These are phyloP conservation scores for Wickerhamomyces alni DNA, from an alignment of 805 yeast genomes.

Conservation along the genomic window DNA sequence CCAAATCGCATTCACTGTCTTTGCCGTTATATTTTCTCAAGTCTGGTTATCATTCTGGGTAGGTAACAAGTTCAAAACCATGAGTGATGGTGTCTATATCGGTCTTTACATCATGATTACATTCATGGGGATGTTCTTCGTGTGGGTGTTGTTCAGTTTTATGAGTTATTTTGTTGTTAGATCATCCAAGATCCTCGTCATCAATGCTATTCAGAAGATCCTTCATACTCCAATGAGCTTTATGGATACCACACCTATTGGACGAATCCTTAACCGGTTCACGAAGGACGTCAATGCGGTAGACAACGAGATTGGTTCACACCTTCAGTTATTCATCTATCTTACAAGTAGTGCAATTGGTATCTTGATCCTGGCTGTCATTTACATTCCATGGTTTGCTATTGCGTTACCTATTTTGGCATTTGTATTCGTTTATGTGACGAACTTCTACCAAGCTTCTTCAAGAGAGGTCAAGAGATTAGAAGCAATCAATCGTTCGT, in stretches of 20 bases:
- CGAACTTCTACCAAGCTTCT: slow-evolving; percentile 58
- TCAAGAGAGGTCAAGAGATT: slow-evolving; percentile 72
- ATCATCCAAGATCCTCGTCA: slow-evolving; percentile 24
- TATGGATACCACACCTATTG: slow-evolving; percentile 79
- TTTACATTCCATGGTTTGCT: slow-evolving; percentile 72
- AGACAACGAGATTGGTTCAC: slow-evolving; percentile 70
- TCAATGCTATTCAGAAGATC: slow-evolving; percentile 47
- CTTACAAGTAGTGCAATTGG: slow-evolving; percentile 39
- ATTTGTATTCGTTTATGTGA: slow-evolving; percentile 34
- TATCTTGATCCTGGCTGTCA: slow-evolving; percentile 58
- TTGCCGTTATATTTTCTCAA: slow-evolving; percentile 29
- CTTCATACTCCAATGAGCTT: slow-evolving; percentile 73
- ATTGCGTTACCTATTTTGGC: slow-evolving; percentile 50
- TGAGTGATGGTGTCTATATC: slow-evolving; percentile 49
- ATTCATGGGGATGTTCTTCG: slow-evolving; percentile 37
- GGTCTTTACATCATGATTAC: slow-evolving; percentile 57
- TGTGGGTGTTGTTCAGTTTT: slow-evolving; percentile 30
- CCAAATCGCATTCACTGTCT: slow-evolving; percentile 29
- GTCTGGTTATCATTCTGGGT: slow-evolving; percentile 81
- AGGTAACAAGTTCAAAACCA: slow-evolving; percentile 39
- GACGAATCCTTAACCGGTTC: slow-evolving; percentile 74
- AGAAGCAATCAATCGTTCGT: slow-evolving; percentile 65
- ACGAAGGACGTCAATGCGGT: slow-evolving; percentile 77
- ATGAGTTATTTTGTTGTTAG: slow-evolving; percentile 7
- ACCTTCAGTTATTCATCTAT: slow-evolving; percentile 48